Base-by-base conservation (phyloP, 768 basidiomycete species). In the Saitozyma sp. region DNA sequence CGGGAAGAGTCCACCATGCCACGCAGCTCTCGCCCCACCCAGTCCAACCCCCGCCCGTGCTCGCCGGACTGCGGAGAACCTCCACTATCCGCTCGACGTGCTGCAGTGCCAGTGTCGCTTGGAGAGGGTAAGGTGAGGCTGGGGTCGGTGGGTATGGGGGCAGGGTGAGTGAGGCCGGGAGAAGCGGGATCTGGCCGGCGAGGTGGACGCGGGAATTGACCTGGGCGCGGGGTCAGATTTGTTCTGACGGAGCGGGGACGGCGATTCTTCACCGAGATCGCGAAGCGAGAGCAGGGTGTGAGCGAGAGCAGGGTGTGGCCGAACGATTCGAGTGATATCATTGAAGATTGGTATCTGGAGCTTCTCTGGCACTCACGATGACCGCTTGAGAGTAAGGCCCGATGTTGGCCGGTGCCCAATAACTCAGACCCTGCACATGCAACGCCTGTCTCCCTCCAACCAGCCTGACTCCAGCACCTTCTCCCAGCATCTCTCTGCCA, bases 361-460 rank as follows among this genome's bases (percentile, higher is more conserved):
- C 49, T 57, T 5, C 29, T 29, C 29, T 29, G 5, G 53, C 42
- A 80, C 86, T 70, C 57, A 94, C 95, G 56, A 84, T 82, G 66
- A 97, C 85, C 1, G 92, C 89, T 80, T 99, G 96, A 5, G 92
- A 96, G 79, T 99, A 99, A 5, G 96, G 96, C 0, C 96, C 96
- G 58, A 99, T 98, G 77, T 98, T 99, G 9, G 96, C 96, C 11
- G 96, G 93, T 37, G 94, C 96, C 96, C 96, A 99, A 74, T 98
- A 97, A 78, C 95, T 97, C 65, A 97, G 74, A 9, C 93, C 85
- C 79, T 98, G 96, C 2, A 99, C 96, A 74, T 99, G 96, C 50
- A 98, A 82, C 0, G 91, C 88, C 59, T 85, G 85, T 50, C 94
- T 54, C 1, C 60, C 54, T 82, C 59, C 70, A 0, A 72, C 43